phyloP scores from a whole-genome alignment of 2,329 filamentous ascomycete species.

The Taxawa tesnikishii region DNA sequence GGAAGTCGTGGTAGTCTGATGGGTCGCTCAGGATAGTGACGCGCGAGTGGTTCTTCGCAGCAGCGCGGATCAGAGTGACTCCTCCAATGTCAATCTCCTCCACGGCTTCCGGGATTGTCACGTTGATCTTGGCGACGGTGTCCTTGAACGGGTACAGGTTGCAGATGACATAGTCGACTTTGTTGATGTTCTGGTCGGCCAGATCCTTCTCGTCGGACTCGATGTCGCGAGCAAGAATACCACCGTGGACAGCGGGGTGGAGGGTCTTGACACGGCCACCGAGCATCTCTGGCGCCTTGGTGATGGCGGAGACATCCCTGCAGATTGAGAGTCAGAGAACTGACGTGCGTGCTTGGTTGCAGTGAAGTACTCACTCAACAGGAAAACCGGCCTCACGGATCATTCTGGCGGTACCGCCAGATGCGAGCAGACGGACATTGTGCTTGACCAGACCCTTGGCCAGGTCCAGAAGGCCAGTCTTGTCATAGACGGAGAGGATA shows the following conservation, averaged over 20 bases:
- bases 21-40: slow-evolving; percentile 96
- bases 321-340: background rate
- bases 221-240: slow-evolving; percentile 87
- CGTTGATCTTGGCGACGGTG: slow-evolving; percentile 91
- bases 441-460: slow-evolving; percentile 82
- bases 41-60: slow-evolving; percentile 93
- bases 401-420: slow-evolving; percentile 89
- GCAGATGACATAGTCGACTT: slow-evolving; percentile 91
- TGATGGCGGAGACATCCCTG: slow-evolving; percentile 95
- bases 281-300: slow-evolving; percentile 89
- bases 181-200: slow-evolving; percentile 85
- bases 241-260: slow-evolving; percentile 64
- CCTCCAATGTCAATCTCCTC: slow-evolving; percentile 99
- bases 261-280: slow-evolving; percentile 88
- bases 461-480: slow-evolving; percentile 87
- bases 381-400: slow-evolving; percentile 92
- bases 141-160: slow-evolving; percentile 99
- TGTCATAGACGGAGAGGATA: slow-evolving; percentile 97
- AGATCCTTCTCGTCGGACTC: slow-evolving; percentile 95
- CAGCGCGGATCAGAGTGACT: slow-evolving; percentile 89
- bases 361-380: slow-evolving; percentile 58
- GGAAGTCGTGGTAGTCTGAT: slow-evolving; percentile 83
- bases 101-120: slow-evolving; percentile 90
- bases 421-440: slow-evolving; percentile 85
- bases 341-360: slow-evolving; percentile 3